Evolutionary conservation across 75 land plant genomes (phyloP).

Genomic region (Cupressus sempervirens): DNA sequence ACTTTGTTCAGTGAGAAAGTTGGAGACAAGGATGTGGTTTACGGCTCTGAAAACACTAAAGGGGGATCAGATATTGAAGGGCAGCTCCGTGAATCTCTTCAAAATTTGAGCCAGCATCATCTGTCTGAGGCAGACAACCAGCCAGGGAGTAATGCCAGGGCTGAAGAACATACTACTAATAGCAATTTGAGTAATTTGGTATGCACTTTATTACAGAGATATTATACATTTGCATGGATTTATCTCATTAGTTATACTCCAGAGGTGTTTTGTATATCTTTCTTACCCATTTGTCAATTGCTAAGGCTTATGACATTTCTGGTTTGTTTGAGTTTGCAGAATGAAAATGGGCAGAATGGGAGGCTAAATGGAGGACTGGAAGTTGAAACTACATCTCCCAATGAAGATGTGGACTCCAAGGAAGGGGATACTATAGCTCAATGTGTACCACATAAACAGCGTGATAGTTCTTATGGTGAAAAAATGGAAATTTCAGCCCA

Average conservation of each 20-base stretch:
- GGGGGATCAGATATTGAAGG: not conserved
- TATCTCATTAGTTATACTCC: not conserved
- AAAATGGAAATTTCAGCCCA: not conserved
- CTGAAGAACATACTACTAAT: not conserved
- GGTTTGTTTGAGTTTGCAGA: not conserved
- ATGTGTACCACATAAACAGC: not conserved
- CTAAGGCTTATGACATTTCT: not conserved
- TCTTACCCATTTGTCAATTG: not conserved
- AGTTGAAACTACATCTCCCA: not conserved
- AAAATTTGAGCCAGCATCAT: not conserved
- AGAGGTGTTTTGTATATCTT: not conserved
- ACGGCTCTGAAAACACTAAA: not conserved
- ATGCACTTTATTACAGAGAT: not conserved
- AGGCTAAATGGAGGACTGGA: not conserved
- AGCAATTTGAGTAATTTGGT: not conserved
- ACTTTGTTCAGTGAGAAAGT: not conserved
- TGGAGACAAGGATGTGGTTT: not conserved
- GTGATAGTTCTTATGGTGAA: not conserved
- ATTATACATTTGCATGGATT: not conserved
- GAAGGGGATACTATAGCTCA: not conserved
- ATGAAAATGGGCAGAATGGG: not conserved
- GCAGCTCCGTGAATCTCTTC: not conserved
- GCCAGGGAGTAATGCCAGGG: not conserved
- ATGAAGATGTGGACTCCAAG: not conserved
- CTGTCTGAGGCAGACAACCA: not conserved